A percentile compares a stretch with the other conserved stretches of the same genome.
Evolutionary conservation across 768 basidiomycete genomes (phyloP).

Genomic region (Amanita polypyramis): DNA sequence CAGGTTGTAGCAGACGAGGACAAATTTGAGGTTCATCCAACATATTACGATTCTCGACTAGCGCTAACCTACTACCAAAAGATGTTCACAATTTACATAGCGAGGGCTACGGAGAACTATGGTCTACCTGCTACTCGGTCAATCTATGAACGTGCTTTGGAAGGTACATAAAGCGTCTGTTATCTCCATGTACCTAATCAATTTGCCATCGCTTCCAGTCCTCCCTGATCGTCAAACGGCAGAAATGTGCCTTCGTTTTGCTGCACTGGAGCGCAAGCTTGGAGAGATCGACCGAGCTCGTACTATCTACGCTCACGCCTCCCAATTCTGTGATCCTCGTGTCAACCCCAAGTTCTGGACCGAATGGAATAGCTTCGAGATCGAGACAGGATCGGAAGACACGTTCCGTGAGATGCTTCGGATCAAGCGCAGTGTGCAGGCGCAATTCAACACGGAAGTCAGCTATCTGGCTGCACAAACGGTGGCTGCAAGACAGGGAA

Average conservation of each 20-base stretch:
- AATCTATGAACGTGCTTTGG: slow-evolving; percentile 92
- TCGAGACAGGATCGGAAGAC: slow-evolving; percentile 97
- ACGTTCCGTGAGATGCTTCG: slow-evolving; percentile 94
- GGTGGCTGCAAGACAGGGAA: slow-evolving; percentile 54
- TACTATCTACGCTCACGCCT: slow-evolving; percentile 93
- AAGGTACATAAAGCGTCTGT: slow-evolving; percentile 29
- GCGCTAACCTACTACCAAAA: slow-evolving; percentile 18
- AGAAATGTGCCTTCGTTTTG: slow-evolving; percentile 96
- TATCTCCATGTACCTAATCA: neutral
- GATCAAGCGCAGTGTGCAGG: slow-evolving; percentile 97
- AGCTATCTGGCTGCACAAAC: slow-evolving; percentile 90
- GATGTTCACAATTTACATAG: slow-evolving; percentile 97
- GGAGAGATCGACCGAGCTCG: slow-evolving; percentile 98
- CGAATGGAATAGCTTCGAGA: slow-evolving; percentile 97
- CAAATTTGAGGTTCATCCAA: slow-evolving; percentile 75
- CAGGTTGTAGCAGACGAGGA: slow-evolving; percentile 80
- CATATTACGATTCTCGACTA: neutral
- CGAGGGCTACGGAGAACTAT: slow-evolving; percentile 92
- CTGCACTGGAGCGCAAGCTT: slow-evolving; percentile 90
- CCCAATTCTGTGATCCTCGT: slow-evolving; percentile 97
- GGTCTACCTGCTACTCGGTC: slow-evolving; percentile 93
- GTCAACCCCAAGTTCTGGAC: slow-evolving; percentile 88
- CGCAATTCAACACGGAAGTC: slow-evolving; percentile 96
- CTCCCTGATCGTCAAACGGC: slow-evolving; percentile 92
- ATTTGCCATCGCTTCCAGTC: slow-evolving; percentile 22